Conservation (phyloP, 2,329 filamentous ascomycete genomes). For the Trichoderma sp. region DNA sequence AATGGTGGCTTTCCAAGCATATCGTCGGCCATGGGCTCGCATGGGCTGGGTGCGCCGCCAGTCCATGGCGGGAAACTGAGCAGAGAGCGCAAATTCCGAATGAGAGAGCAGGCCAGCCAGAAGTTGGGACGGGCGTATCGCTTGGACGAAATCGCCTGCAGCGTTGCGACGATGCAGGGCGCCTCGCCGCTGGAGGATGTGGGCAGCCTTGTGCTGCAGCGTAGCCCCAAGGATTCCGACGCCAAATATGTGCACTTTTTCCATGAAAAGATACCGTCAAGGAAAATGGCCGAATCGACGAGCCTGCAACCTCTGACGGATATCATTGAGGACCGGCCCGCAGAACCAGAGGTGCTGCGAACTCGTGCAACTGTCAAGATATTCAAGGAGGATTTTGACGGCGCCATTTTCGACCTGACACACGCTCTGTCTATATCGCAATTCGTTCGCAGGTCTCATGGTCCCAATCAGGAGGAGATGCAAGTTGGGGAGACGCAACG, state of each 20-base stretch:
- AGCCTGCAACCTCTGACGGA: constrained; percentile 64
- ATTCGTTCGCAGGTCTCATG: constrained; percentile 51
- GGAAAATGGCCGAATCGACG: constrained; percentile 70
- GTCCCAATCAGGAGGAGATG: constrained; percentile 46
- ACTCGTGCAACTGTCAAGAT: constrained; percentile 72
- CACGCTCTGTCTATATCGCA: constrained; percentile 58
- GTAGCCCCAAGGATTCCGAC: constrained; percentile 65
- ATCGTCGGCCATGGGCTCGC: constrained; percentile 24
- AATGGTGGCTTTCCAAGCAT: constrained; percentile 39
- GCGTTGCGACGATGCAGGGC: constrained; percentile 80
- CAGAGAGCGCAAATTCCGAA: constrained; percentile 71
- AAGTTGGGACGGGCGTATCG: constrained; percentile 76
- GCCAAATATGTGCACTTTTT: constrained; percentile 91
- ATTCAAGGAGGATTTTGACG: constrained; percentile 72
- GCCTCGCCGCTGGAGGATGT: constrained; percentile 76
- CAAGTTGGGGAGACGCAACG: constrained; percentile 41
- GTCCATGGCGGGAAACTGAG: constrained; percentile 66
- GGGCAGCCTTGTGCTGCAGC: constrained; percentile 67
- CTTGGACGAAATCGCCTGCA: constrained; percentile 79
- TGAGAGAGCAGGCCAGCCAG: constrained; percentile 77
- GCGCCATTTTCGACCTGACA: constrained; percentile 69
- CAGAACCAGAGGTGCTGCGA: constrained; percentile 64
- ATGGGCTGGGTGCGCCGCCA: constrained; percentile 40
- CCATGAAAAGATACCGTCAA: constrained; percentile 81
- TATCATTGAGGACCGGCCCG: constrained; percentile 62